These are phyloP conservation scores for Haplographium delicatum DNA, from an alignment of 495 filamentous ascomycete genomes.

Conservation along the genomic window DNA sequence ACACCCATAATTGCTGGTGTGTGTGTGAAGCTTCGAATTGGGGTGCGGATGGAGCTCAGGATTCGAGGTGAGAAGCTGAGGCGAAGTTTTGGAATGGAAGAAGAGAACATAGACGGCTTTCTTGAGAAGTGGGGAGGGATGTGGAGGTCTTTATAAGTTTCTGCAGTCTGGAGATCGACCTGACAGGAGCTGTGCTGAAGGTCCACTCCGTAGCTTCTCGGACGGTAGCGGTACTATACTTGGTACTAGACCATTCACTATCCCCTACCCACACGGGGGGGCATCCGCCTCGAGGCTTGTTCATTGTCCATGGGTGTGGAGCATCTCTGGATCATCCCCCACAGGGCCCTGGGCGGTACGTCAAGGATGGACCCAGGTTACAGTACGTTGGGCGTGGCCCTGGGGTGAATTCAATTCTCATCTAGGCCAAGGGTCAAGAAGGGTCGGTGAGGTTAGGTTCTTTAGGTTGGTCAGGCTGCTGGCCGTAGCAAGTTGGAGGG, in stretches of 20 bases:
- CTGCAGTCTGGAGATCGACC: neutral
- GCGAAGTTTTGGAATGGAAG: neutral
- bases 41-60: neutral
- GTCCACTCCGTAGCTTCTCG: neutral
- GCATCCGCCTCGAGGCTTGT: neutral
- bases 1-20: slow-evolving; percentile 42
- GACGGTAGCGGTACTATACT: neutral
- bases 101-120: slow-evolving; percentile 1
- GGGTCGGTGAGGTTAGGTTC: too few relatives aligned
- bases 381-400: too few relatives aligned
- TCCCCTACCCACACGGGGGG: neutral
- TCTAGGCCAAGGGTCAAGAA: too few relatives aligned
- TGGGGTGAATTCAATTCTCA: too few relatives aligned
- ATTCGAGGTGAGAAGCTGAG: slow-evolving; percentile 2
- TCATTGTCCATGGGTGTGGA: too few relatives aligned
- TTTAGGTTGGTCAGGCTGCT: too few relatives aligned
- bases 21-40: slow-evolving; percentile 19
- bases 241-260: too few relatives aligned
- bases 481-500: too few relatives aligned
- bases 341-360: too few relatives aligned
- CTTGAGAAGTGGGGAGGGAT: neutral
- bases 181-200: neutral
- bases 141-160: neutral
- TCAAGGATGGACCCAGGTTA: too few relatives aligned
- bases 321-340: too few relatives aligned